A percentile compares a stretch with the other conserved stretches of the same genome.
phyloP scores from a whole-genome alignment of 352 stramenopile genomes.

The Plasmopara viticola region DNA sequence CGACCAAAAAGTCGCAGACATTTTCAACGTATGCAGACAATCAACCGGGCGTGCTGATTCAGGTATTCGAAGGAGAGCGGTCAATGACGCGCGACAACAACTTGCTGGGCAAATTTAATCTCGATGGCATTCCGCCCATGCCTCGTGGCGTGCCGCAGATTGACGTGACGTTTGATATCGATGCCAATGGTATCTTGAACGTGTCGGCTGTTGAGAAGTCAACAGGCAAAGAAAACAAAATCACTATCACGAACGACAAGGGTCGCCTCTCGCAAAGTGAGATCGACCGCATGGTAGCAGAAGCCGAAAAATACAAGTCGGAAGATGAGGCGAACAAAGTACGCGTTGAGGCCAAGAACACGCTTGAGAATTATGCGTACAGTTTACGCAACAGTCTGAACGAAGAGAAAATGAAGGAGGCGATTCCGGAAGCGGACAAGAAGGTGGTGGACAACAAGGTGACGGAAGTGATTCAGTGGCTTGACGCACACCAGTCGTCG shows the following conservation, averaged over 20 bases:
- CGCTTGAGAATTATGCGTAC: constrained; percentile 96
- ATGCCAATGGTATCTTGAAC: constrained; percentile 99
- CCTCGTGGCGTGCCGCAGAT: constrained; percentile 98
- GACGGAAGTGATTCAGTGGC: constrained; percentile 96
- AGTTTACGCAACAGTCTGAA: constrained; percentile 90
- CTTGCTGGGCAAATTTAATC: constrained; percentile 98
- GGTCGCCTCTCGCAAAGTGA: constrained; percentile 97
- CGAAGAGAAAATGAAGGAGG: constrained; percentile 85
- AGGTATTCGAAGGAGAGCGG: constrained; percentile 98
- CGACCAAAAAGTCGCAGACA: constrained; percentile 97
- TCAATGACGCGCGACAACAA: constrained; percentile 99
- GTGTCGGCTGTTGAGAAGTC: constrained; percentile 97
- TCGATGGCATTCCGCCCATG: constrained; percentile 95
- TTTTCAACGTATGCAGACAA: constrained; percentile 99
- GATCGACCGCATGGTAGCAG: constrained; percentile 98
- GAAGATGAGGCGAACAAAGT: constrained; percentile 98
- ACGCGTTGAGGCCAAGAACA: constrained; percentile 95
- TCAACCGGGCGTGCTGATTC: constrained; percentile 86
- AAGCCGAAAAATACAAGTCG: constrained; percentile 97
- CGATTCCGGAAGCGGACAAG: constrained; percentile 69
- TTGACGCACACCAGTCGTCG: constrained; percentile 98
- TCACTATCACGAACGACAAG: constrained; percentile 99
- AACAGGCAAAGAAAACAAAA: constrained; percentile 96
- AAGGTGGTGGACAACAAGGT: constrained; percentile 93
- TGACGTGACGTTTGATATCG: constrained; percentile 98